Evolutionary conservation across 139 green algal genomes (phyloP).

Genomic region (Coccomyxa sp.): DNA sequence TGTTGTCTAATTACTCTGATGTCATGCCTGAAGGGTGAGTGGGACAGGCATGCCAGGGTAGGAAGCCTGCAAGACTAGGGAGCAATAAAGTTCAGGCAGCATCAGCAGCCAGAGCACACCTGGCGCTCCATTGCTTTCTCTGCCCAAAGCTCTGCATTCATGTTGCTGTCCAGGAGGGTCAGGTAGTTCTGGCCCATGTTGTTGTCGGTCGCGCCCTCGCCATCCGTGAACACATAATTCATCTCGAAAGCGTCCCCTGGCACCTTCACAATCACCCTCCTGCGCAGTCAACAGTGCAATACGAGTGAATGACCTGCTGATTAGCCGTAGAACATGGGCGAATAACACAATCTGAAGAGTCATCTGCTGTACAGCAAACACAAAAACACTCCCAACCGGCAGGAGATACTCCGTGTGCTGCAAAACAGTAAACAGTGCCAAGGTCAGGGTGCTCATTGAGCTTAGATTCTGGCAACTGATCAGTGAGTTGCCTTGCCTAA

Average conservation of each 20-base stretch:
- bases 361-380: too few species aligned
- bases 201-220: constrained; percentile 50
- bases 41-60: too few species aligned
- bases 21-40: too few species aligned
- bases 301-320: background rate
- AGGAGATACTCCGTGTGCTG: too few species aligned
- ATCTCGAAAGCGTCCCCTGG: constrained; percentile 68
- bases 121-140: constrained; percentile 28
- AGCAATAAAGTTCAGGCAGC: too few species aligned
- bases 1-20: too few species aligned
- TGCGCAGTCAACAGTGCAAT: background rate
- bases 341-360: too few species aligned
- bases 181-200: constrained; percentile 57
- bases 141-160: constrained; percentile 53
- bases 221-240: constrained; percentile 77
- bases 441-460: background rate
- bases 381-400: too few species aligned
- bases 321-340: too few species aligned
- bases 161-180: constrained; percentile 30
- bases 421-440: too few species aligned
- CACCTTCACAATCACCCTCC: constrained; percentile 11
- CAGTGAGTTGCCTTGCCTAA: background rate
- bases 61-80: too few species aligned
- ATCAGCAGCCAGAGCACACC: constrained; percentile 13
- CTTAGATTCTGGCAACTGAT: background rate